Base-by-base conservation (phyloP, 768 basidiomycete genomes). In the Boletales sp. region DNA sequence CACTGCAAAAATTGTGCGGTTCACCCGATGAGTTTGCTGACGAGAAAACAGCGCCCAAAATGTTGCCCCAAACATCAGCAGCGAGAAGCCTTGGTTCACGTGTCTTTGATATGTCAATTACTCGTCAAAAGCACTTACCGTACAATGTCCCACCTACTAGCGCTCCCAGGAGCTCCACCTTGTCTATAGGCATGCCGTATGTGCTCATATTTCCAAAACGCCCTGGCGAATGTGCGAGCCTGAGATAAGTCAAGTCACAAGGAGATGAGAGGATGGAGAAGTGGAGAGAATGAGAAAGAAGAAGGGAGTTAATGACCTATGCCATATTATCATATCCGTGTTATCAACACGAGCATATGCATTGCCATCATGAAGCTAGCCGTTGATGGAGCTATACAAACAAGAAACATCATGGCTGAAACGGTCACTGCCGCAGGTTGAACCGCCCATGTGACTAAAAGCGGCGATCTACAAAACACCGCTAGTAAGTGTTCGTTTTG, bases 1-100 rank as follows among this genome's bases (percentile, higher is more conserved):
- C 12, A 56, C 58, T 5, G 38, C 15, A 3, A 68, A 3, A 58
- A 65, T 64, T 21, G 38, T 51, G 6, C 11, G 30, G 42, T 69
- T 62, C 40, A 69, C 29, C 5, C 37, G 35, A 8, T 31, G 21
- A 10, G 45, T 45, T 8, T 44, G 30, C 8, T 29, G 53, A 15
- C 46, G 45, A 24, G 40, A 44, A 6, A 50, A 34, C n/a, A 70
- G 32, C 1, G 50, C 57, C 56, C 62, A 65, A 11, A 72, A 38
- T 0, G 68, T 66, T 3, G 54, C 58, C 6, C 59, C 57, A 50
- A 68, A 72, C 70, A 72, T 70, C 39, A 70, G 45, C 24, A 69
- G 27, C 5, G 69, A 72, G 47, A 70, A 68, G 0, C 70, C 70
- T 72, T 18, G 4, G 13, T 13, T 39, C 12, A 21, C 29, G 13